phyloP scores from a whole-genome alignment of 768 basidiomycete species.

The Trametes meyenii region DNA sequence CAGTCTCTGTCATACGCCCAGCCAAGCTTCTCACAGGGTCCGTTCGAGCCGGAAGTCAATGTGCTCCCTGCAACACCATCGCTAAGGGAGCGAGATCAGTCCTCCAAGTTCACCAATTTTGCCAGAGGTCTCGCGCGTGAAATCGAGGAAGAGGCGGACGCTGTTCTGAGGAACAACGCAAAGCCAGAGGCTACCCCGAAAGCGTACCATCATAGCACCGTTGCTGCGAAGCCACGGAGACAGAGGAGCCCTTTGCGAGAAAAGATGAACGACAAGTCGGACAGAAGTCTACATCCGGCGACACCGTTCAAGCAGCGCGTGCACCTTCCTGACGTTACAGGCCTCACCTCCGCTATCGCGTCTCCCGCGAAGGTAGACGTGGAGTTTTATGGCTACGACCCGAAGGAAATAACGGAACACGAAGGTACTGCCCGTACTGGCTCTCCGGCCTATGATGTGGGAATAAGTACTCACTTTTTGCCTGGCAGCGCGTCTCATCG shows the following conservation, averaged over 20 bases:
- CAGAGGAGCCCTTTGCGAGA: slow-evolving; percentile 46
- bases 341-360: slow-evolving; percentile 75
- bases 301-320: slow-evolving; percentile 37
- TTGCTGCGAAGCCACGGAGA: slow-evolving; percentile 4
- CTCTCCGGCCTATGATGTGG: background rate
- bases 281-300: background rate
- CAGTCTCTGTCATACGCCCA: slow-evolving; percentile 33
- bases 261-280: slow-evolving; percentile 27
- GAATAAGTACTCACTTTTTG: slow-evolving; percentile 1
- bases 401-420: slow-evolving; percentile 51
- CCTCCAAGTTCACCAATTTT: slow-evolving; percentile 63
- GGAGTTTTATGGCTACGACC: slow-evolving; percentile 54
- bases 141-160: slow-evolving; percentile 44
- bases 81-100: slow-evolving; percentile 29
- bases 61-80: slow-evolving; percentile 67
- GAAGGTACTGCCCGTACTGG: slow-evolving; percentile 52
- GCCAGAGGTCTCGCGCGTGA: slow-evolving; percentile 60
- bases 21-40: slow-evolving; percentile 13
- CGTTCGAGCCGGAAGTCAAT: slow-evolving; percentile 50
- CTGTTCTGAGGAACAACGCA: slow-evolving; percentile 25
- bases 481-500: slow-evolving; percentile 57
- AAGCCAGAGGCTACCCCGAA: slow-evolving; percentile 6
- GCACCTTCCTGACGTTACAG: slow-evolving; percentile 82
- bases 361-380: slow-evolving; percentile 64
- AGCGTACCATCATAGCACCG: slow-evolving; percentile 18